phyloP scores from a whole-genome alignment of 2,329 filamentous ascomycete genomes.

The Shiraia sp. region DNA sequence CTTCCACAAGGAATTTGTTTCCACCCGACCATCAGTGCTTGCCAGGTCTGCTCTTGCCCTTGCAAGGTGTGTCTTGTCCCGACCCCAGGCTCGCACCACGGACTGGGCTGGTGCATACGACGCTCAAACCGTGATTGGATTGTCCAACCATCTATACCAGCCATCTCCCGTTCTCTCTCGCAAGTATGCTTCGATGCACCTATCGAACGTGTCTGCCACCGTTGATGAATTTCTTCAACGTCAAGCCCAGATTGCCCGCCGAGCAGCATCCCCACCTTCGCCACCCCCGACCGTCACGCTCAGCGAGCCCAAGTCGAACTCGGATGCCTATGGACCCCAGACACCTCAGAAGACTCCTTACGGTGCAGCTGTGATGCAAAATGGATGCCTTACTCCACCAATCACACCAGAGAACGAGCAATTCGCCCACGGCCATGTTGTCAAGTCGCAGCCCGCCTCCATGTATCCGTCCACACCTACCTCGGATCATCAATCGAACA shows the following conservation, averaged over 20 bases:
- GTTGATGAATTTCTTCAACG: slow-evolving; percentile 69
- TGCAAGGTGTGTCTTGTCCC: slow-evolving; percentile 81
- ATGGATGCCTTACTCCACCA: slow-evolving; percentile 82
- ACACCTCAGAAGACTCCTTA: slow-evolving; percentile 79
- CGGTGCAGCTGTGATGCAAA: slow-evolving; percentile 62
- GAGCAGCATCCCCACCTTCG: slow-evolving; percentile 54
- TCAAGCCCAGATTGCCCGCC: slow-evolving; percentile 55
- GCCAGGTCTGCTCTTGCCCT: slow-evolving; percentile 85
- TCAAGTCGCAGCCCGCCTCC: slow-evolving; percentile 31
- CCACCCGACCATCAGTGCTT: slow-evolving; percentile 86
- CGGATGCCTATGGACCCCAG: slow-evolving; percentile 63
- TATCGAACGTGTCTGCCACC: slow-evolving; percentile 66
- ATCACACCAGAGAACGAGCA: slow-evolving; percentile 73
- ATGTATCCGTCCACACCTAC: slow-evolving; percentile 46
- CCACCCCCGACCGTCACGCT: slow-evolving; percentile 62
- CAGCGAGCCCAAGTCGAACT: slow-evolving; percentile 52
- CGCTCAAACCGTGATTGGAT: slow-evolving; percentile 65
- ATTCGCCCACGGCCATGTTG: slow-evolving; percentile 33
- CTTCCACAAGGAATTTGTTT: slow-evolving; percentile 97
- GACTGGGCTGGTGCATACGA: slow-evolving; percentile 77
- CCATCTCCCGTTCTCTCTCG: slow-evolving; percentile 69
- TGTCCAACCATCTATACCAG: slow-evolving; percentile 68
- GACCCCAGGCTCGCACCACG: slow-evolving; percentile 73
- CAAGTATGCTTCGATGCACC: slow-evolving; percentile 69
- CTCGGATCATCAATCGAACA: slow-evolving; percentile 34